A percentile compares a stretch with the other conserved stretches of the same genome.
Conservation (phyloP, 2,329 filamentous ascomycete species). For the Setomelanomma holmii region DNA sequence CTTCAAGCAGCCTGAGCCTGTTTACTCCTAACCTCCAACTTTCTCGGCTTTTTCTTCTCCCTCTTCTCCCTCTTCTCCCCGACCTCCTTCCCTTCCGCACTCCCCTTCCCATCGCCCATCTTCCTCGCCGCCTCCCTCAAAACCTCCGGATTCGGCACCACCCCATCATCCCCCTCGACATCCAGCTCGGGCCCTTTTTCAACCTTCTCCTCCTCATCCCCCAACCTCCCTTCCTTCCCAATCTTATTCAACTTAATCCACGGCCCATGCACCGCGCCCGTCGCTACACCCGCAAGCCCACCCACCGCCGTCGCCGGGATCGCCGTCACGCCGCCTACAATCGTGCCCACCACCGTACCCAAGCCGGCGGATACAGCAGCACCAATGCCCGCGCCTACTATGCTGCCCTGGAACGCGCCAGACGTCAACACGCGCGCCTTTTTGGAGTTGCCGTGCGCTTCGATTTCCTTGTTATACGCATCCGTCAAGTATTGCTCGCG, state of each 20-base stretch:
- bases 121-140: constrained; percentile 7
- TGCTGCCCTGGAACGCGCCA: constrained; percentile 51
- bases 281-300: constrained; percentile 50
- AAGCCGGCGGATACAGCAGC: constrained; percentile 51
- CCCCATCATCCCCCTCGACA: constrained; percentile 7
- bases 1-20: constrained; percentile 7
- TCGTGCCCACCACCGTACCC: constrained; percentile 51
- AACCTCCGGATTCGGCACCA: constrained; percentile 8
- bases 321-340: constrained; percentile 50
- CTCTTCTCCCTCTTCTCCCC: constrained; percentile 6
- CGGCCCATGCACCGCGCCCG: constrained; percentile 52
- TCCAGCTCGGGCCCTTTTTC: constrained; percentile 10
- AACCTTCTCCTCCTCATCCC: constrained; percentile 12
- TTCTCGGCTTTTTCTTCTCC: constrained; percentile 31
- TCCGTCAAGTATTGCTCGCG: constrained; percentile 44
- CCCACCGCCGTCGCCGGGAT: constrained; percentile 51
- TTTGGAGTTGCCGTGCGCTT: constrained; percentile 44
- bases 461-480: constrained; percentile 42
- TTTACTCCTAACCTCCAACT: constrained; percentile 35
- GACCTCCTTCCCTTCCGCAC: constrained; percentile 5
- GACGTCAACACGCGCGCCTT: constrained; percentile 43
- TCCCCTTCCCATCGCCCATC: constrained; percentile 10
- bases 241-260: constrained; percentile 49
- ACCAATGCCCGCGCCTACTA: constrained; percentile 53
- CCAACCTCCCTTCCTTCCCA: constrained; percentile 20